These are phyloP conservation scores for Mucor circinelloides DNA, from an alignment of 371 early-diverging fungal genomes.

Conservation along the genomic window DNA sequence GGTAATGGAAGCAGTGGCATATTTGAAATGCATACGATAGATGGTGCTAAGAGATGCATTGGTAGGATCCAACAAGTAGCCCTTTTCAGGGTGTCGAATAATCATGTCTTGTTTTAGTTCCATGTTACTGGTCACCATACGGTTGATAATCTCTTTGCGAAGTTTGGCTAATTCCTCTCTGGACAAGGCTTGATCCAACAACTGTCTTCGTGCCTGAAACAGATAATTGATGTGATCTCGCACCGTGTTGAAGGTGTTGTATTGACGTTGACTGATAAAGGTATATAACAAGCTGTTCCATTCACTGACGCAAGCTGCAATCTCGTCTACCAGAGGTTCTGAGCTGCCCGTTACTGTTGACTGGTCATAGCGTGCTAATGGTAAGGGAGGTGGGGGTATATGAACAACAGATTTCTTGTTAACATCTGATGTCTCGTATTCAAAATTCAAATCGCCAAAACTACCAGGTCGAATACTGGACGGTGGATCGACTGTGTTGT, in stretches of 20 bases:
- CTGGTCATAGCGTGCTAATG: slow-evolving; percentile 54
- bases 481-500: background rate
- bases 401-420: slow-evolving; percentile 1
- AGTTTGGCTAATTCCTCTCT: slow-evolving; percentile 60
- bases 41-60: slow-evolving; percentile 61
- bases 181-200: slow-evolving; percentile 69
- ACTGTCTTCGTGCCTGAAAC: slow-evolving; percentile 67
- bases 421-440: background rate
- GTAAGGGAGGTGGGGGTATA: slow-evolving; percentile 47
- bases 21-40: slow-evolving; percentile 61
- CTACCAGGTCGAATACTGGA: slow-evolving; percentile 19
- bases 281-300: slow-evolving; percentile 62
- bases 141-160: slow-evolving; percentile 60
- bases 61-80: slow-evolving; percentile 59
- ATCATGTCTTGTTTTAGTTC: slow-evolving; percentile 61
- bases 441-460: slow-evolving; percentile 21
- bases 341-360: slow-evolving; percentile 57
- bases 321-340: slow-evolving; percentile 74
- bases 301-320: slow-evolving; percentile 67
- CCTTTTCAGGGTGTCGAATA: slow-evolving; percentile 67
- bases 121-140: slow-evolving; percentile 60
- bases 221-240: slow-evolving; percentile 61
- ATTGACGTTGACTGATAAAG: slow-evolving; percentile 58
- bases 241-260: slow-evolving; percentile 56
- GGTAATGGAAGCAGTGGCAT: slow-evolving; percentile 17